Percentiles rank a stretch among this genome's conserved stretches.
These are phyloP conservation scores for Dactylellina haptotyla DNA, from an alignment of 2,329 filamentous ascomycete species.

Conservation along the genomic window DNA sequence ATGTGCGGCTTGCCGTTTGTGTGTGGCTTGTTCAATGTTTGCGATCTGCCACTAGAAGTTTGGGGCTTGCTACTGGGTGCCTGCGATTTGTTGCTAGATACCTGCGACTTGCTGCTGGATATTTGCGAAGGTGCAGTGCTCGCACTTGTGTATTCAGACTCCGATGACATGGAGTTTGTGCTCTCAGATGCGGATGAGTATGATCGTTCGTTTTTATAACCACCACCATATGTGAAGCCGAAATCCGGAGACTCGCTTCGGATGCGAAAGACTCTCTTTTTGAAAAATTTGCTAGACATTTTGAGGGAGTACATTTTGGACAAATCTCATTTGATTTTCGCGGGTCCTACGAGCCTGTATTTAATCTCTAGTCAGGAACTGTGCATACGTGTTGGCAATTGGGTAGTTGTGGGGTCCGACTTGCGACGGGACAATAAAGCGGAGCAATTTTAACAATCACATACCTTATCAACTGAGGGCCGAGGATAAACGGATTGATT, in stretches of 20 bases:
- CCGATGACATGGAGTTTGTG: constrained; percentile 40
- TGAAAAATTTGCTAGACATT: constrained; percentile 50
- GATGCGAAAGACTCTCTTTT: constrained; percentile 38
- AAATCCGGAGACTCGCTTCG: constrained; percentile 47
- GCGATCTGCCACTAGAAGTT: no score
- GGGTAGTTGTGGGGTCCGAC: no score
- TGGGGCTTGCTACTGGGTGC: no score
- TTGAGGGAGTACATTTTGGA: constrained; percentile 33
- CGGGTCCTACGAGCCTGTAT: neutral
- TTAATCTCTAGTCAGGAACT: neutral
- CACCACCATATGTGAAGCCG: constrained; percentile 44
- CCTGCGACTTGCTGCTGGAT: neutral
- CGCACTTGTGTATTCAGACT: constrained; percentile 16
- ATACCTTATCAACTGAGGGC: neutral
- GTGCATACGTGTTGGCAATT: constrained; percentile 3
- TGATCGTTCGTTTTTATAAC: constrained; percentile 41
- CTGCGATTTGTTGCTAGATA: neutral
- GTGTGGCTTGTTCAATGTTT: no score
- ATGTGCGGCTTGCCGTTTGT: neutral
- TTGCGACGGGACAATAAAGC: constrained; percentile 1
- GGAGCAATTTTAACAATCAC: constrained; percentile 5
- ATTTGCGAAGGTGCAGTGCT: neutral
- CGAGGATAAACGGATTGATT: constrained; percentile 1
- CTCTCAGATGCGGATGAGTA: constrained; percentile 52
- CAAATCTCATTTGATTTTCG: constrained; percentile 23